Evolutionary conservation across 2,329 filamentous ascomycete genomes (phyloP), one percentile per base, ranked within the genome.

Genomic region (Plectosphaerella plurivora): DNA sequence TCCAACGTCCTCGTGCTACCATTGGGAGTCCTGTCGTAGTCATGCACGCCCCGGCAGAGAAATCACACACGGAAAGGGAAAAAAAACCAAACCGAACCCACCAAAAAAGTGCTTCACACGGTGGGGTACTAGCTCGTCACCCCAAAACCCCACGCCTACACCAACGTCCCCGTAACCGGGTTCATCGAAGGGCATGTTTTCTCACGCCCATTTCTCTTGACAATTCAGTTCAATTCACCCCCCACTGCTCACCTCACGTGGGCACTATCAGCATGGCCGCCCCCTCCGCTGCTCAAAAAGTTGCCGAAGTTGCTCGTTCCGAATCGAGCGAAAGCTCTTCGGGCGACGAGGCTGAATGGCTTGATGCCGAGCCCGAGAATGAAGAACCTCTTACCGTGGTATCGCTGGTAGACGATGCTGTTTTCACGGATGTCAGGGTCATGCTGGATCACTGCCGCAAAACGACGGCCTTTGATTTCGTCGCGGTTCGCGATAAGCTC

Each of bases 371-470:
- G 61, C 74, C 78, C 5, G 87, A 89, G 51, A 80, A 86, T 61
- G 74, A 81, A 51, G 80, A 87, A 58, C 70, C 75, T 4, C 73
- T 84, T 24, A 71, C 78, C 18, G 76, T 91, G 53, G 74, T 87
- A 47, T 89, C 87, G 18, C 74, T 92, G 35, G 80, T 91, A 56
- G 85, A 87, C 59, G 78, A 84, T 52, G 73, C 79, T 55, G 79
- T 82, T 37, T 92, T 90, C 39, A 69, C 81, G 8, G 81, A 85
- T 62, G 78, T 84, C 36, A 66, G 70, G 25, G 74, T 78, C 18
- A 89, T 92, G 86, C 73, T 92, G 45, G 71, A 76, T 36, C 76
- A 90, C 64, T 88, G 84, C 77, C 86, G 81, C 62, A 76, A 84
- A 48, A 82, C 81, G 59, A 75, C 86, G 62, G 69, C 71, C 25